Base-by-base conservation (phyloP, 371 early-diverging fungal species). In the Apophysomyces trapeziformis region DNA sequence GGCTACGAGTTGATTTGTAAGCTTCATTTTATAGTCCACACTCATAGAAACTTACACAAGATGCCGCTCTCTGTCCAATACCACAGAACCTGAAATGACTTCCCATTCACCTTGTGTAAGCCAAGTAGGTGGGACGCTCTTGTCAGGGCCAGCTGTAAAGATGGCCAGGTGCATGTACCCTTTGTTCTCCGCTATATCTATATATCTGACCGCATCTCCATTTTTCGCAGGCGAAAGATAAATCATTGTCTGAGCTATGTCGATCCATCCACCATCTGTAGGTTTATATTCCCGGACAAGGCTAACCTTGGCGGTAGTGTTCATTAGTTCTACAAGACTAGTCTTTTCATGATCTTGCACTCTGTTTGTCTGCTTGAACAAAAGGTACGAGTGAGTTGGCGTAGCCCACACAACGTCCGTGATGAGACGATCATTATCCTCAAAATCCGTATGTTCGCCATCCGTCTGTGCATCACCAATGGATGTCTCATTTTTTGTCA, bases 91-190 rank as follows among this genome's bases (percentile, higher is more conserved):
- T 21, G 83, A 57, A 12, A 89, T 78, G 12, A 98, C 94, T 67
- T 98, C 97, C 86, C 89, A 96, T 62, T 86, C 76, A 6, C 97
- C 98, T 7, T 74, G 72, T 0, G 99, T 97, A 41, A 98, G 71
- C 91, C 92, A 94, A 18, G 56, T 41, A 13, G 80, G 71, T 0
- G 93, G 91, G 18, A 74, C 71, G 1, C 83, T 60, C 11, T 86
- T 76, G 9, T 78, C 69, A 13, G 60, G 41, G 16, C 57, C 61
- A 5, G 70, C 68, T 37, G 76, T 64, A 60, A 92, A 93, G 39
- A 93, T 82, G 2, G 93, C 97, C 54, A 98, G 64, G 70, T 98
- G 99, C 63, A 85, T 77, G 75, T 84, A 93, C 0, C 94, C 96
- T 26, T 89, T 75, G 60, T 90, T 80, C 63, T 94, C 92, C 37